Percentiles rank a stretch among this genome's conserved stretches.
Evolutionary conservation across 2,329 filamentous ascomycete species (phyloP).

Genomic region (Exophiala xenobiotica): DNA sequence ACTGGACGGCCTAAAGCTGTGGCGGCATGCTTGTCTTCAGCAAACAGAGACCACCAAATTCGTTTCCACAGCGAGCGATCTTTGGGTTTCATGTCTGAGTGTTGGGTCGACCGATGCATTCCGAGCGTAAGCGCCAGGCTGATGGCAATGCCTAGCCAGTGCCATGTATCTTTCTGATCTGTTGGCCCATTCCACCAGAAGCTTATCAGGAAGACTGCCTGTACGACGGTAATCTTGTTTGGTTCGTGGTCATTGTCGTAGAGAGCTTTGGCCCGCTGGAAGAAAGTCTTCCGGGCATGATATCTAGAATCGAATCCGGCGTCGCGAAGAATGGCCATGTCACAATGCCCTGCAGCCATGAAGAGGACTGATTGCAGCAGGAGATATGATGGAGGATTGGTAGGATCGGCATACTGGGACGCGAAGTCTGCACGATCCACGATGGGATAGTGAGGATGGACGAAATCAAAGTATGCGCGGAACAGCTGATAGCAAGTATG

Average conservation of each 20-base stretch:
- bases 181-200: slow-evolving; percentile 30
- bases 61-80: slow-evolving; percentile 27
- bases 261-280: slow-evolving; percentile 30
- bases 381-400: slow-evolving; percentile 23
- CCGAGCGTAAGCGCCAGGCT: slow-evolving; percentile 21
- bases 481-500: slow-evolving; percentile 27
- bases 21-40: slow-evolving; percentile 23
- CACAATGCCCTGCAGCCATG: slow-evolving; percentile 24
- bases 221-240: slow-evolving; percentile 27
- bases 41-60: slow-evolving; percentile 31
- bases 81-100: slow-evolving; percentile 22
- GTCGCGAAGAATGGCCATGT: slow-evolving; percentile 14
- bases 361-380: slow-evolving; percentile 29
- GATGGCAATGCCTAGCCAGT: slow-evolving; percentile 36
- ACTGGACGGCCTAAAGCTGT: slow-evolving; percentile 30
- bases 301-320: slow-evolving; percentile 24
- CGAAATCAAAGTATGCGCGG: slow-evolving; percentile 28
- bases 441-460: slow-evolving; percentile 30
- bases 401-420: slow-evolving; percentile 19
- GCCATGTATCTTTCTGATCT: slow-evolving; percentile 37
- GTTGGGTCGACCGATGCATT: slow-evolving; percentile 23
- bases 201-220: slow-evolving; percentile 28
- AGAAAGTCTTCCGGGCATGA: slow-evolving; percentile 29
- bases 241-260: slow-evolving; percentile 32
- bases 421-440: slow-evolving; percentile 27